Conservation (phyloP, 140 eudicot genomes). For the Senecio squalidus region DNA sequence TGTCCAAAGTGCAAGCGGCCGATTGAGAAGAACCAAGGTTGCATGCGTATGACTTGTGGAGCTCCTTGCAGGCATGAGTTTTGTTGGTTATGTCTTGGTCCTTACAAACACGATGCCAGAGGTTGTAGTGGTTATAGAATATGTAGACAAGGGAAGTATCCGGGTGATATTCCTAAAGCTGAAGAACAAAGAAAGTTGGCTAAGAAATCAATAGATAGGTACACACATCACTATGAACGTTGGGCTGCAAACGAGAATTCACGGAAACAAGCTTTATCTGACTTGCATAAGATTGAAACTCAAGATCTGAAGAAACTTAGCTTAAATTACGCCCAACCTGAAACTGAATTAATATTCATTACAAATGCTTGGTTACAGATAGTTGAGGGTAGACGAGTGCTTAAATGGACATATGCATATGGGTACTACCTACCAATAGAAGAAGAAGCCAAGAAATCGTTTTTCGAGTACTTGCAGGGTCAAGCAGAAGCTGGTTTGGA, state of each 20-base stretch:
- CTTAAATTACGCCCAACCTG: conserved; percentile 44
- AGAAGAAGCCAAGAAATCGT: conserved; percentile 46
- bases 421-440: conserved; percentile 65
- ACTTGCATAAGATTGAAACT: conserved; percentile 53
- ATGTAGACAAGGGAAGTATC: conserved; percentile 38
- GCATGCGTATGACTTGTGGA: conserved; percentile 93
- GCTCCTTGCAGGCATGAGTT: conserved; percentile 66
- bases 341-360: conserved; percentile 62
- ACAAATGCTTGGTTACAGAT: conserved; percentile 86
- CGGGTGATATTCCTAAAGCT: conserved; percentile 51
- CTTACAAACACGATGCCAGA: conserved; percentile 47
- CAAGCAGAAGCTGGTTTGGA: conserved; percentile 78
- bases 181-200: conserved; percentile 64
- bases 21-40: conserved; percentile 79
- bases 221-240: conserved; percentile 86
- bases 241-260: conserved; percentile 89
- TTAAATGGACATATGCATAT: conserved; percentile 92
- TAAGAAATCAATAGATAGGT: conserved; percentile 63
- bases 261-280: conserved; percentile 58
- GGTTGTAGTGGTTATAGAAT: conserved; percentile 60
- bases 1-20: conserved; percentile 79
- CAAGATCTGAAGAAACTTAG: conserved; percentile 48
- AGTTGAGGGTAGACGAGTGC: conserved; percentile 82
- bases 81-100: conserved; percentile 87
- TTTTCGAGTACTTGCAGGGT: conserved; percentile 84